Evolutionary conservation across 352 stramenopile genomes (phyloP).

Genomic region (Globisporangium solare): DNA sequence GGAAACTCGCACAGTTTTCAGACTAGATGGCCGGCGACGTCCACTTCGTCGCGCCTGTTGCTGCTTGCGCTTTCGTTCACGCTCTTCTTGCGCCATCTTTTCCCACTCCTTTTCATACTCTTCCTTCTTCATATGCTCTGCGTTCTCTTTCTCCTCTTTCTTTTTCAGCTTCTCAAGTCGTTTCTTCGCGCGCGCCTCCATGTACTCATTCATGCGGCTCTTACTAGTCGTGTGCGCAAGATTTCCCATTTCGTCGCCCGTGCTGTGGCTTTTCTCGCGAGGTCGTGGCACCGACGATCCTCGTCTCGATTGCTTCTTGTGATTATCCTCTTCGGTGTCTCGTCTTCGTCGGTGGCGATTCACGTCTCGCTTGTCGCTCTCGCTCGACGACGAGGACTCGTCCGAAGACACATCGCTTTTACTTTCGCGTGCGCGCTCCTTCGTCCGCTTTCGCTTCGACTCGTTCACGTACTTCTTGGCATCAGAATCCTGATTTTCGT

Average conservation of each 20-base stretch:
- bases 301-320: constrained; percentile 15
- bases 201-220: constrained; percentile 88
- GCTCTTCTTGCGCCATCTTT: constrained; percentile 84
- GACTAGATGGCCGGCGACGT: constrained; percentile 64
- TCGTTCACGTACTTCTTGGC: constrained; percentile 12
- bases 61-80: constrained; percentile 76
- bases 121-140: constrained; percentile 72
- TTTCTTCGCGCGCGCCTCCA: constrained; percentile 76
- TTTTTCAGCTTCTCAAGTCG: constrained; percentile 75
- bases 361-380: constrained; percentile 7
- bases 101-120: constrained; percentile 89
- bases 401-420: constrained; percentile 8
- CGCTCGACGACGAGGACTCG: constrained; percentile 13
- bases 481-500: constrained; percentile 13
- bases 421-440: constrained; percentile 3
- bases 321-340: constrained; percentile 16
- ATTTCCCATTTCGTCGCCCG: constrained; percentile 18
- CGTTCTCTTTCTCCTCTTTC: constrained; percentile 65
- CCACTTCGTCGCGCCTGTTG: constrained; percentile 63
- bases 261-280: constrained; percentile 38
- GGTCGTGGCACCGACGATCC: constrained; percentile 31
- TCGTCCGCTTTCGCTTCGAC: constrained; percentile 19
- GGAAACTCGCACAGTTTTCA: constrained; percentile 80
- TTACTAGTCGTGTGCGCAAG: constrained; percentile 31
- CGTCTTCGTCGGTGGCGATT: constrained; percentile 18